Percentiles rank a stretch among this genome's conserved stretches.
phyloP scores from a whole-genome alignment of 805 yeast genomes.

The Yarrowia keelungensis region DNA sequence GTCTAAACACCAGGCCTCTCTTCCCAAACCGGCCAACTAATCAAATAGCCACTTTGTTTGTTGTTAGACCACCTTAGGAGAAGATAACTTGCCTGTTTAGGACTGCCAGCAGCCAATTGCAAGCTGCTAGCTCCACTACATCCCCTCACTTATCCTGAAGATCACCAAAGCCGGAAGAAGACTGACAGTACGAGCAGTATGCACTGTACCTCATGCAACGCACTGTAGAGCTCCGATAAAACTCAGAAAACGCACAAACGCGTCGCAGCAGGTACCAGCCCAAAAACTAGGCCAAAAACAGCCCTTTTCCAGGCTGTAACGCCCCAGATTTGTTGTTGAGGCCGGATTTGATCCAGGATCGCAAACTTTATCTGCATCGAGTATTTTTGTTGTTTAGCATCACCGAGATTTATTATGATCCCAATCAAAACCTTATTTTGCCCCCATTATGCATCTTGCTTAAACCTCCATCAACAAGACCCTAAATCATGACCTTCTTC shows the following conservation, averaged over 20 bases:
- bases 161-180: too few relatives aligned
- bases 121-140: neutral
- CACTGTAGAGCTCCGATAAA: neutral
- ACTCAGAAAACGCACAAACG: neutral
- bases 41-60: too few relatives aligned
- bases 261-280: slow-evolving; percentile 5
- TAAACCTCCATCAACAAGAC: slow-evolving; percentile 9
- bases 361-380: neutral
- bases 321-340: neutral
- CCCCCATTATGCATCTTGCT: slow-evolving; percentile 2
- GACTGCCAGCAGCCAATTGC: neutral
- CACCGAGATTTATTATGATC: neutral
- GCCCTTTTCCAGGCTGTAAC: neutral
- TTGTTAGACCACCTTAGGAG: too few relatives aligned
- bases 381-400: neutral
- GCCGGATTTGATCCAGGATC: neutral
- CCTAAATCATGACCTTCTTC: slow-evolving; percentile 26
- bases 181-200: too few relatives aligned
- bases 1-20: too few relatives aligned
- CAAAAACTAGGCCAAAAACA: neutral
- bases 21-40: too few relatives aligned
- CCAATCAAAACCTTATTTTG: slow-evolving; percentile 1
- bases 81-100: neutral
- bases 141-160: too few relatives aligned
- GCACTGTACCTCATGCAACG: slow-evolving; percentile 3